phyloP scores from a whole-genome alignment of 441 rosid species.

The Macaranga tanarius region DNA sequence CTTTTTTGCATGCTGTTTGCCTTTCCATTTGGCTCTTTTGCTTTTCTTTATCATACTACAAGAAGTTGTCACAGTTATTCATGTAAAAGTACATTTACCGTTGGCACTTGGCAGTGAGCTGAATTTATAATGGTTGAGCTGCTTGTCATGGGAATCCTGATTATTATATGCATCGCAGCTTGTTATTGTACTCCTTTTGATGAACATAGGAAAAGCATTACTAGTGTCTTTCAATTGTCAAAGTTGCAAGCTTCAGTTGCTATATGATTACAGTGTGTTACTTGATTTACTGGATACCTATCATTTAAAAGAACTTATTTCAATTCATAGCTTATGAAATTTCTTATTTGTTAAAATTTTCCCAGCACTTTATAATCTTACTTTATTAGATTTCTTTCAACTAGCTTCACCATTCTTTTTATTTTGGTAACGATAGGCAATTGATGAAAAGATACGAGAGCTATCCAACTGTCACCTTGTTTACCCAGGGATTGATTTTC shows the following conservation, averaged over 20 bases:
- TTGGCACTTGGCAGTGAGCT: background rate
- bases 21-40: background rate
- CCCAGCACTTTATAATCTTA: background rate
- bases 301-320: background rate
- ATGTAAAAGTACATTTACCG: background rate
- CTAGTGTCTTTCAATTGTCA: background rate
- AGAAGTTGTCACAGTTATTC: background rate
- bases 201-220: background rate
- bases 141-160: background rate
- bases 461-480: slow-evolving; percentile 89
- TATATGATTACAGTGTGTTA: background rate
- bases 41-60: slow-evolving; percentile 4
- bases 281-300: slow-evolving; percentile 5
- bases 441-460: slow-evolving; percentile 94
- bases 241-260: background rate
- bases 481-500: slow-evolving; percentile 71
- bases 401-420: slow-evolving; percentile 21
- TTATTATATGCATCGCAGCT: background rate
- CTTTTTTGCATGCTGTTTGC: background rate
- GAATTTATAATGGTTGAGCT: background rate
- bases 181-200: background rate
- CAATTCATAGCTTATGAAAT: slow-evolving; percentile 2
- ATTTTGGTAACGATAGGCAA: slow-evolving; percentile 62
- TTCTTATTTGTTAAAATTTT: background rate
- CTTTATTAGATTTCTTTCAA: background rate